phyloP scores from a whole-genome alignment of 305 asterid genomes.

The Nicotiana rustica region DNA sequence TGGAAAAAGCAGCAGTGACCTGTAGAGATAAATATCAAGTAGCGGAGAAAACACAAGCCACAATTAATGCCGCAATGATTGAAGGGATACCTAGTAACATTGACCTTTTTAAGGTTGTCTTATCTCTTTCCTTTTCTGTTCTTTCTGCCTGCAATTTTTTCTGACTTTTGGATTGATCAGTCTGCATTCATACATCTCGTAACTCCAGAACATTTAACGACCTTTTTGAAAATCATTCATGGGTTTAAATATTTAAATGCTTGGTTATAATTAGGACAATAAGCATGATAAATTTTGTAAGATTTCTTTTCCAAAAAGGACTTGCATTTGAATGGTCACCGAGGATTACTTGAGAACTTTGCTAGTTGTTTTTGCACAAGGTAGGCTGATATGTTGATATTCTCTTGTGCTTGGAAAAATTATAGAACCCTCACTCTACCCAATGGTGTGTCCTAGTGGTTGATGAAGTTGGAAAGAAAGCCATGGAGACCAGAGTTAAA shows the following conservation, averaged over 20 bases:
- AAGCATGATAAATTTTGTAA: not conserved
- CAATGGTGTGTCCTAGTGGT: not conserved
- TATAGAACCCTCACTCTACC: slow-evolving; percentile 12
- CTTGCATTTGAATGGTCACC: not conserved
- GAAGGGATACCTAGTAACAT: slow-evolving; percentile 98
- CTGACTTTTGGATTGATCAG: slow-evolving; percentile 3
- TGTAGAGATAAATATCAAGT: slow-evolving; percentile 74
- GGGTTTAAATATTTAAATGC: not conserved
- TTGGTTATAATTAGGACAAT: not conserved
- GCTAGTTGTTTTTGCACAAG: slow-evolving; percentile 1
- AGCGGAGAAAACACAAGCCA: slow-evolving; percentile 94
- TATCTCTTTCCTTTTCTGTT: slow-evolving; percentile 28
- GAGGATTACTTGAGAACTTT: not conserved
- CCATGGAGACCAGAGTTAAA: not conserved
- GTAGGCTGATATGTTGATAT: not conserved
- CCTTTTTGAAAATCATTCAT: not conserved
- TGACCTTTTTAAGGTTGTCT: slow-evolving; percentile 89
- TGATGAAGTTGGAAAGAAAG: not conserved
- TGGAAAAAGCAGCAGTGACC: slow-evolving; percentile 75
- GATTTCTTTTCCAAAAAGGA: not conserved
- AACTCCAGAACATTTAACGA: not conserved
- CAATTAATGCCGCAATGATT: slow-evolving; percentile 92
- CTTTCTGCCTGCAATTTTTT: slow-evolving; percentile 8
- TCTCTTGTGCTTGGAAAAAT: not conserved
- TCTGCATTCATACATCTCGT: slow-evolving; percentile 2